These are phyloP conservation scores for Aspergillus caelatus DNA, from an alignment of 2,329 filamentous ascomycete species.

Conservation along the genomic window DNA sequence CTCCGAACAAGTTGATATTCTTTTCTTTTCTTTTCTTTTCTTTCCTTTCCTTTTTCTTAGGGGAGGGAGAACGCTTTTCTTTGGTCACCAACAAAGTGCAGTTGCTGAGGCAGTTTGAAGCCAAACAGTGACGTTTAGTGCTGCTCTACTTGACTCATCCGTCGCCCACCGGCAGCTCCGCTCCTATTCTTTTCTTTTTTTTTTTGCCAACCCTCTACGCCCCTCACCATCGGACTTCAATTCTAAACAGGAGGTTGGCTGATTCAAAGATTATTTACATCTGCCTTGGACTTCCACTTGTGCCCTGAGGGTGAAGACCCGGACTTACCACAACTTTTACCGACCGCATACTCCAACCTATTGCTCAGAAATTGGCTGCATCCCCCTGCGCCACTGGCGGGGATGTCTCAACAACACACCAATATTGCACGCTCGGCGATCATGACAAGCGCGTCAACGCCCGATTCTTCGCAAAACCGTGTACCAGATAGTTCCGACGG, in stretches of 20 bases:
- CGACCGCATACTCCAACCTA: neutral
- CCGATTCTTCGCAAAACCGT: constrained; percentile 25
- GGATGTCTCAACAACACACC: constrained; percentile 53
- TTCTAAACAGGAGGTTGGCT: neutral
- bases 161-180: constrained; percentile 11
- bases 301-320: constrained; percentile 7
- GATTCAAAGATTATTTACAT: constrained; percentile 7
- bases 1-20: neutral
- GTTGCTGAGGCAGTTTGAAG: neutral
- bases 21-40: no score
- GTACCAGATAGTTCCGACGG: constrained; percentile 24
- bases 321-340: neutral
- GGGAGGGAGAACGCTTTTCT: neutral
- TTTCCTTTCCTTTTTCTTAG: neutral
- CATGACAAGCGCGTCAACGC: constrained; percentile 44
- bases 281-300: constrained; percentile 6
- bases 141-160: constrained; percentile 22
- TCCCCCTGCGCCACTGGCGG: constrained; percentile 26
- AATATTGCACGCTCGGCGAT: constrained; percentile 54
- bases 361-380: constrained; percentile 15
- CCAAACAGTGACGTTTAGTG: constrained; percentile 12
- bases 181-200: constrained; percentile 16
- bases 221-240: neutral
- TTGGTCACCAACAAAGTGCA: neutral
- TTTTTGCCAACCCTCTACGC: constrained; percentile 15